Evolutionary conservation across 139 green algal species (phyloP), one percentile per base, ranked within the genome.

Genomic region (Marvania coccoides): DNA sequence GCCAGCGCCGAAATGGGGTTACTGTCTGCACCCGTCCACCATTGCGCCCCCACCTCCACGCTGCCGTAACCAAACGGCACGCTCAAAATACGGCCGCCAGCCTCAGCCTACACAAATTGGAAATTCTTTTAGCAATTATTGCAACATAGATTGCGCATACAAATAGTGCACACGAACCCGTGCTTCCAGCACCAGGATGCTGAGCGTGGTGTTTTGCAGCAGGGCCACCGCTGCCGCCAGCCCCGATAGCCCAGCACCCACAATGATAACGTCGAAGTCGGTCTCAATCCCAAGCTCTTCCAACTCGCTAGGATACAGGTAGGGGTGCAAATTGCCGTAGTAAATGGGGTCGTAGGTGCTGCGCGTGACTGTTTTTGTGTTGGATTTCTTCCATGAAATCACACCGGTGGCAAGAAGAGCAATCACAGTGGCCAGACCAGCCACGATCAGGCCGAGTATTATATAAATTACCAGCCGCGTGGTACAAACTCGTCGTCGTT

Each of bases 211-310:
- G 39, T 23, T 19, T 26, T 6, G 24, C 54, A 64, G 26, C 54
- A 64, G 26, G 29, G 29, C 40, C 7, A 24, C n/a, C 13, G 59
- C 59, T 26, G 59, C 59, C 23, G 35, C 24, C 14, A 66, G 34
- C 13, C 59, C 59, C 54, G 59, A n/a, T 19, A 66, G n/a, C 13
- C 59, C 59, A 47, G 34, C 34, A 23, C 59, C 59, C 23, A 66
- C 24, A 6, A 66, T 14, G 38, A 66, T 55, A 10, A 66, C 36
- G 12, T 66, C 59, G 56, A 23, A 59, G 37, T 59, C 48, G 19
- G 48, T 13, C 35, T 66, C 35, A 29, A 48, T 13, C 29, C 10
- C 0, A 4, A 14, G 26, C 13, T 66, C 34, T 28, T 24, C 15
- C 12, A 14, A n/a, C 8, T 63, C 55, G 28, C 10, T 10, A 47